Conservation (phyloP, 176 grass and related monocot genomes). For the Typha latifolia region DNA sequence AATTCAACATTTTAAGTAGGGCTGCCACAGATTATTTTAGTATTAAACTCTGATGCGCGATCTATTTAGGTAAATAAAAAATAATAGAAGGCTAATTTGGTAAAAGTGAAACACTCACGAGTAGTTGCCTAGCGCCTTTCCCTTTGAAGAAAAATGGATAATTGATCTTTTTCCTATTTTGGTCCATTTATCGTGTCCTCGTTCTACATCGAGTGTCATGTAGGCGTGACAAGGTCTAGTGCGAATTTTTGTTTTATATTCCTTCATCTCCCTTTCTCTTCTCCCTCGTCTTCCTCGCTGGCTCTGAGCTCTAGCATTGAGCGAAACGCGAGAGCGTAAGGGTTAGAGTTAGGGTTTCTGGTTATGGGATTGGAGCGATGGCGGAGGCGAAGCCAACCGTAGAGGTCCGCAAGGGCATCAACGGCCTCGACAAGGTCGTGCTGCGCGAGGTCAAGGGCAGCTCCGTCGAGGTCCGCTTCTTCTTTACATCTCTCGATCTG, state of each 20-base stretch:
- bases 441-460: conserved; percentile 33
- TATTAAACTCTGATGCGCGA: too few relatives aligned
- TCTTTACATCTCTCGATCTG: background rate
- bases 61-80: too few relatives aligned
- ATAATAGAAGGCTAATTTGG: too few relatives aligned
- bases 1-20: too few relatives aligned
- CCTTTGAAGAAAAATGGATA: too few relatives aligned
- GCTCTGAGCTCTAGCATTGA: background rate
- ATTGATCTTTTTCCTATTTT: too few relatives aligned
- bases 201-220: background rate
- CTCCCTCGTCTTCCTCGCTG: conserved; percentile 1
- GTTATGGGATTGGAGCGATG: conserved; percentile 16
- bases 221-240: background rate
- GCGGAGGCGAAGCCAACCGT: conserved; percentile 17
- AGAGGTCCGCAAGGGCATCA: conserved; percentile 27
- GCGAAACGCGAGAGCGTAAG: background rate
- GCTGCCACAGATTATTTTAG: too few relatives aligned
- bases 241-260: background rate
- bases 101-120: too few relatives aligned
- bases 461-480: conserved; percentile 31
- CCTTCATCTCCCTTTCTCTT: background rate
- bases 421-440: conserved; percentile 44
- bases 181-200: too few relatives aligned
- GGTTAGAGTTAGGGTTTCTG: background rate
- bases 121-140: too few relatives aligned